Percentiles rank a stretch among this genome's conserved stretches.
phyloP scores from a whole-genome alignment of 192 early-diverging fungal species.

The Linnemannia elongata region DNA sequence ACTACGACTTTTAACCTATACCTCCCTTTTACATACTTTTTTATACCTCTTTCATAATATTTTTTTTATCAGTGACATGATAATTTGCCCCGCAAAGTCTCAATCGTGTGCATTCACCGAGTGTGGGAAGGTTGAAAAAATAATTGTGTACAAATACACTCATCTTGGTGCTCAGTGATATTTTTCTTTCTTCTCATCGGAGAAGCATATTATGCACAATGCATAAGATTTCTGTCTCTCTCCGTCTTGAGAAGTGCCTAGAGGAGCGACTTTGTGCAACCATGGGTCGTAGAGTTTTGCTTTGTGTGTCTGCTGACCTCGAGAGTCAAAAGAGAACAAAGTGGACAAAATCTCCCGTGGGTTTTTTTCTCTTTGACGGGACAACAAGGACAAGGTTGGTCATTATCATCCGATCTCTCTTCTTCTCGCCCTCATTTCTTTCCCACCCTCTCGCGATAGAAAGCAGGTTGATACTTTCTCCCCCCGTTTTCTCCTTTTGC shows the following conservation, averaged over 20 bases:
- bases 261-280: conserved; percentile 18
- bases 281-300: conserved; percentile 8
- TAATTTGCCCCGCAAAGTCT: neutral
- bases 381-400: neutral
- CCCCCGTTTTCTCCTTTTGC: no score
- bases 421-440: no score
- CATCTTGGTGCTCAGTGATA: neutral
- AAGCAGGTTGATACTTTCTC: no score
- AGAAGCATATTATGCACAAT: neutral
- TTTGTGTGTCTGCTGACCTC: conserved; percentile 28
- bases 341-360: neutral
- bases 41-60: neutral
- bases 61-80: neutral
- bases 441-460: no score
- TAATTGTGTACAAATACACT: neutral
- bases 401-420: no score
- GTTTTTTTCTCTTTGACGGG: neutral
- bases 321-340: neutral
- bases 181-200: neutral
- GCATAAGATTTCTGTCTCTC: neutral
- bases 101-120: neutral
- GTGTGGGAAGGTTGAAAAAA: neutral
- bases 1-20: conserved; percentile 37
- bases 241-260: neutral
- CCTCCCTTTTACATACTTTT: neutral